A percentile compares a stretch with the other conserved stretches of the same genome.
Conservation (phyloP, 306 rosid genomes). For the Astragalus glycyphyllos region DNA sequence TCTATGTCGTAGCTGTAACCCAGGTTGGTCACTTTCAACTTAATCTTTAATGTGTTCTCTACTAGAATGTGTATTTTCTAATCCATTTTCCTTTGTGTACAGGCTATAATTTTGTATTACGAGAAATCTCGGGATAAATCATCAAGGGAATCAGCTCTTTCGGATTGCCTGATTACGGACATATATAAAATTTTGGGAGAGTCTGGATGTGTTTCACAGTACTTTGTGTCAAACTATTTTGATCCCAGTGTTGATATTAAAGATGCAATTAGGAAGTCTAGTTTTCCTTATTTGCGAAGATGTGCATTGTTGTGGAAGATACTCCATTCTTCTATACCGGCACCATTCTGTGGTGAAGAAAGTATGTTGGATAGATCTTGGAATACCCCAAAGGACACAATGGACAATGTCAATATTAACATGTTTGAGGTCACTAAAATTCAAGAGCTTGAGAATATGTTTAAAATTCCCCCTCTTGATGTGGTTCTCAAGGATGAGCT, state of each 20-base stretch:
- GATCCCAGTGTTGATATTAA: slow-evolving; percentile 60
- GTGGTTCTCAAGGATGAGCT: slow-evolving; percentile 70
- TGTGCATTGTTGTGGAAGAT: slow-evolving; percentile 84
- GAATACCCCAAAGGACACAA: slow-evolving; percentile 50
- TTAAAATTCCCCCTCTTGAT: slow-evolving; percentile 79
- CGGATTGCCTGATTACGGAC: slow-evolving; percentile 75
- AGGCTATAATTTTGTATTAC: slow-evolving; percentile 70
- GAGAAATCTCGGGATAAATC: slow-evolving; percentile 54
- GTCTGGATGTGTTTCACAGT: slow-evolving; percentile 54
- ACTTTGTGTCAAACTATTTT: slow-evolving; percentile 66
- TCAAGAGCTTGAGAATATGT: slow-evolving; percentile 77
- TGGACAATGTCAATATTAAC: slow-evolving; percentile 53
- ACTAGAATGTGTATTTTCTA: slow-evolving; percentile 33
- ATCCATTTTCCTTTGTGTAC: slow-evolving; percentile 47
- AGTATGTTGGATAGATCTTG: slow-evolving; percentile 57
- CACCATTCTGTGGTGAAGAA: slow-evolving; percentile 71
- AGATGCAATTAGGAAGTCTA: slow-evolving; percentile 65
- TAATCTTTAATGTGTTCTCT: slow-evolving; percentile 28
- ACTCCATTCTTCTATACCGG: slow-evolving; percentile 62
- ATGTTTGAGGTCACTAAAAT: slow-evolving; percentile 62
- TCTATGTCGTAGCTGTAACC: slow-evolving; percentile 79
- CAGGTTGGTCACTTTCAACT: slow-evolving; percentile 67
- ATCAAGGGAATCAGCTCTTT: slow-evolving; percentile 50
- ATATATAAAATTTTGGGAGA: slow-evolving; percentile 62
- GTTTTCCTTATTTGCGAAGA: slow-evolving; percentile 88